Conservation (phyloP, 805 yeast genomes). For the Nakazawaea wickerhamii region DNA sequence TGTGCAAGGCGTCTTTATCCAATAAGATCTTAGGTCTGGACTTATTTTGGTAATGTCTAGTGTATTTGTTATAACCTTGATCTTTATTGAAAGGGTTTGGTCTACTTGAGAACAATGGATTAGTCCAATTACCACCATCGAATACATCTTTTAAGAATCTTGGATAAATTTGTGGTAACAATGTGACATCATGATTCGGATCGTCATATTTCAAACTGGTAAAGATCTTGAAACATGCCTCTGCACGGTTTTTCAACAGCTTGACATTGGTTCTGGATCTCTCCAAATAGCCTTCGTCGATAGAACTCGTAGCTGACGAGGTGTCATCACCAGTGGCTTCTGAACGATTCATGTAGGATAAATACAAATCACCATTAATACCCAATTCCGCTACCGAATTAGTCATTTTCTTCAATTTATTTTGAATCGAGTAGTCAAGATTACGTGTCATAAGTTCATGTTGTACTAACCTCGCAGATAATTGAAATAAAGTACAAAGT, state of each 20-base stretch:
- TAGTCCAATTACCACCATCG: conserved; percentile 77
- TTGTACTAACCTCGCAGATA: conserved; percentile 49
- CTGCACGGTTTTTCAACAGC: conserved; percentile 18
- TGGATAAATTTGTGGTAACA: conserved; percentile 63
- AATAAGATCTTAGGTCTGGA: conserved; percentile 38
- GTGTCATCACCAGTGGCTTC: conserved; percentile 2
- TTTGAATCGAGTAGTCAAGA: conserved; percentile 41
- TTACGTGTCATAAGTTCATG: conserved; percentile 44
- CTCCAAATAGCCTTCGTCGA: conserved; percentile 15
- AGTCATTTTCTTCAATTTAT: conserved; percentile 46
- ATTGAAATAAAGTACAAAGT: conserved; percentile 45
- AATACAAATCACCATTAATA: conserved; percentile 58
- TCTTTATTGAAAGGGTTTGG: conserved; percentile 11
- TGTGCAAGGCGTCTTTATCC: conserved; percentile 41
- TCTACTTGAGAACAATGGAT: conserved; percentile 46
- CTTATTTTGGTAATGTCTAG: conserved; percentile 3
- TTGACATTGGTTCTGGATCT: conserved; percentile 21
- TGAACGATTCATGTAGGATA: conserved; percentile 23
- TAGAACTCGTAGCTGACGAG: not conserved
- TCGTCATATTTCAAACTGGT: conserved; percentile 16
- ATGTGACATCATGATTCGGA: conserved; percentile 13
- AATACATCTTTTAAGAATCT: conserved; percentile 60
- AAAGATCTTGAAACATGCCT: conserved; percentile 16
- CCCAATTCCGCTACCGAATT: conserved; percentile 56
- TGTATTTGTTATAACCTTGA: not conserved